These are phyloP conservation scores for Coniochaeta ligniaria DNA, from an alignment of 2,329 filamentous ascomycete species.

Conservation along the genomic window DNA sequence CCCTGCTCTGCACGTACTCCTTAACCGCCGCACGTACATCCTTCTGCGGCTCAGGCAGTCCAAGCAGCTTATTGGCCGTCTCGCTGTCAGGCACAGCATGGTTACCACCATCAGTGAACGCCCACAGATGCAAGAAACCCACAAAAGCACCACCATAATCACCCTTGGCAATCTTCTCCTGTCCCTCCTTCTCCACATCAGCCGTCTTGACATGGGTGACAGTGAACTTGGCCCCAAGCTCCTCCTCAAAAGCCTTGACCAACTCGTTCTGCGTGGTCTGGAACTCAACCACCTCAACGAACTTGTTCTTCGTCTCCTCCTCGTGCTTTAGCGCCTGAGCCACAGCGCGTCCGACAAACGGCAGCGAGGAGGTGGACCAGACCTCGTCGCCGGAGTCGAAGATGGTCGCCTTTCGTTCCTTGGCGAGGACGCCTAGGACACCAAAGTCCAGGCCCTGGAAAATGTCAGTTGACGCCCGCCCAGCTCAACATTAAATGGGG, in stretches of 20 bases:
- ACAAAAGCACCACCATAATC: constrained; percentile 23
- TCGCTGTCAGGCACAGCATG: constrained; percentile 16
- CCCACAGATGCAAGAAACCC: constrained; percentile 18
- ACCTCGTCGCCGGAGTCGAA: constrained; percentile 48
- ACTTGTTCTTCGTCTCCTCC: constrained; percentile 47
- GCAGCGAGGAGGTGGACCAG: constrained; percentile 42
- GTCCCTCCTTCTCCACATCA: constrained; percentile 27
- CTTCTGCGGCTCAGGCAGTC: constrained; percentile 4
- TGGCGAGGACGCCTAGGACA: constrained; percentile 43
- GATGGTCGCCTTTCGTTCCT: constrained; percentile 41
- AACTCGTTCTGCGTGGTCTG: constrained; percentile 51
- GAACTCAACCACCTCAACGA: constrained; percentile 49
- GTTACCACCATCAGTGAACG: constrained; percentile 27
- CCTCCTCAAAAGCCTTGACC: constrained; percentile 41
- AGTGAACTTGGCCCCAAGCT: constrained; percentile 42
- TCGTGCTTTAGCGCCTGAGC: constrained; percentile 40
- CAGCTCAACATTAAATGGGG: not conserved
- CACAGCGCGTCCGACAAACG: constrained; percentile 43
- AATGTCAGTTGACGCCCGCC: not conserved
- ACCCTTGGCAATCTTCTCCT: constrained; percentile 31
- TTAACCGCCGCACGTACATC: not conserved
- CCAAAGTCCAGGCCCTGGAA: constrained; percentile 7
- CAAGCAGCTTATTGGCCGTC: constrained; percentile 18
- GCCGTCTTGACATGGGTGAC: constrained; percentile 28
- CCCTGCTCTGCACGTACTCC: not conserved